Conservation (phyloP, 139 green algal species). For the Monoraphidium neglectum region DNA sequence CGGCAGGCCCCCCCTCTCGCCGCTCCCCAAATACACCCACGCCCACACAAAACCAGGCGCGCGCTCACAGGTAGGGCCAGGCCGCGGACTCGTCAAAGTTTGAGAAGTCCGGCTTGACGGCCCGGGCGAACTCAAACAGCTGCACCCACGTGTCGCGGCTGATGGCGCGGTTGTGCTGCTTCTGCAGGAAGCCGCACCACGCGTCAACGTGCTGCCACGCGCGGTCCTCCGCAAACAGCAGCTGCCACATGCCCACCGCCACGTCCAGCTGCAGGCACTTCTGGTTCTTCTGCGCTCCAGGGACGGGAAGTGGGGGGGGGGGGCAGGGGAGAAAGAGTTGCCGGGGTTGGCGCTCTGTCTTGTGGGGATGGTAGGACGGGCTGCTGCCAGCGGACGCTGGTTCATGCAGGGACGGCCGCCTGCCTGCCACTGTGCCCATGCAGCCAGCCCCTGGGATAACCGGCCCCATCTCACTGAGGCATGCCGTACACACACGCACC, state of each 20-base stretch:
- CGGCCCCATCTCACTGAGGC: too few relatives aligned
- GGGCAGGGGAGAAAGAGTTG: background rate
- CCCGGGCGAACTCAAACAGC: slow-evolving; percentile 78
- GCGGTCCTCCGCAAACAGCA: slow-evolving; percentile 66
- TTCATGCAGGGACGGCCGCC: too few relatives aligned
- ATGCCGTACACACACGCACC: too few relatives aligned
- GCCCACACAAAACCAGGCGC: slow-evolving; percentile 86
- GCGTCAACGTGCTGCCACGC: slow-evolving; percentile 64
- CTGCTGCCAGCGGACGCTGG: background rate
- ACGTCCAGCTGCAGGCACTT: slow-evolving; percentile 93
- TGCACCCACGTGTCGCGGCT: slow-evolving; percentile 87
- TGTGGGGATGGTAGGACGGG: background rate
- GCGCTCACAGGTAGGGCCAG: slow-evolving; percentile 85
- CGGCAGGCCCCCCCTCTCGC: background rate
- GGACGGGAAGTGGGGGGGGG: background rate
- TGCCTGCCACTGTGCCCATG: too few relatives aligned
- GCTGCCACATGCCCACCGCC: slow-evolving; percentile 93
- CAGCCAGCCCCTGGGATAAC: too few relatives aligned
- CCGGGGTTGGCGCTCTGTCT: background rate
- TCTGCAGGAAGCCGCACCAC: slow-evolving; percentile 87
- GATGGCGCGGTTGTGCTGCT: slow-evolving; percentile 78
- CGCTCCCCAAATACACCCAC: slow-evolving; percentile 43
- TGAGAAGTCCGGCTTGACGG: slow-evolving; percentile 74
- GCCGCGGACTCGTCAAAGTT: slow-evolving; percentile 84
- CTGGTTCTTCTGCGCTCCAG: slow-evolving; percentile 79